Conservation (phyloP, 768 basidiomycete species). For the Tephrocybe sp. region DNA sequence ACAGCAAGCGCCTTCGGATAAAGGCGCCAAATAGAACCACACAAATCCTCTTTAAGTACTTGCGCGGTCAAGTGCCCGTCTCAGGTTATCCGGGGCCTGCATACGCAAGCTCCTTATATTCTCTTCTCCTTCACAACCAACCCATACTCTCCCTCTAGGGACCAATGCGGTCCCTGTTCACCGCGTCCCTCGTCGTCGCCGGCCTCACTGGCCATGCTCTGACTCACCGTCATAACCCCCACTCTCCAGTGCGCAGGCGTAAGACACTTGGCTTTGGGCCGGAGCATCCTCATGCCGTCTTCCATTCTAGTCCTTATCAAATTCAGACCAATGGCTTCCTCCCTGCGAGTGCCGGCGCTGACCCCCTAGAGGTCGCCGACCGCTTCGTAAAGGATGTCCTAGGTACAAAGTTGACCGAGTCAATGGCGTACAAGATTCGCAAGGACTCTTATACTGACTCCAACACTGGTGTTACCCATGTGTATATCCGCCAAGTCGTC, state of each 20-base stretch:
- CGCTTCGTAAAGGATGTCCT: conserved; percentile 56
- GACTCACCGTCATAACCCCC: conserved; percentile 36
- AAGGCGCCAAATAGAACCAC: conserved; percentile 18
- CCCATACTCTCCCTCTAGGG: conserved; percentile 5
- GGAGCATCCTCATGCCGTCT: conserved; percentile 67
- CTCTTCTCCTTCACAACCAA: conserved; percentile 6
- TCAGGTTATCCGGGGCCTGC: conserved; percentile 14
- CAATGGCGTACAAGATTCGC: conserved; percentile 57
- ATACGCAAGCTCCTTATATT: conserved; percentile 19
- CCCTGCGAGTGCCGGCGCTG: conserved; percentile 34
- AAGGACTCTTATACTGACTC: conserved; percentile 86
- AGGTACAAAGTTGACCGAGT: conserved; percentile 32
- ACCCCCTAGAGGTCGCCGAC: conserved; percentile 62
- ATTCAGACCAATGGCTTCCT: conserved; percentile 42
- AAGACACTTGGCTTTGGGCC: conserved; percentile 94
- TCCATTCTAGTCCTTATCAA: conserved; percentile 47
- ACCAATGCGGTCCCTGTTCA: conserved; percentile 64
- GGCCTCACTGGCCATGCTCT: conserved; percentile 57
- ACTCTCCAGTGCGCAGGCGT: conserved; percentile 42
- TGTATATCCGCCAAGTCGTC: conserved; percentile 82
- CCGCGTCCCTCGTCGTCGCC: conserved; percentile 58
- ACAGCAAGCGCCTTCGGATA: not conserved
- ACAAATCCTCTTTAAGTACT: conserved; percentile 17
- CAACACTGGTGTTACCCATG: conserved; percentile 83
- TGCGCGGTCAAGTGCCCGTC: conserved; percentile 2